Base-by-base conservation (phyloP, 2,329 filamentous ascomycete species). In the Beauveria medogensis region DNA sequence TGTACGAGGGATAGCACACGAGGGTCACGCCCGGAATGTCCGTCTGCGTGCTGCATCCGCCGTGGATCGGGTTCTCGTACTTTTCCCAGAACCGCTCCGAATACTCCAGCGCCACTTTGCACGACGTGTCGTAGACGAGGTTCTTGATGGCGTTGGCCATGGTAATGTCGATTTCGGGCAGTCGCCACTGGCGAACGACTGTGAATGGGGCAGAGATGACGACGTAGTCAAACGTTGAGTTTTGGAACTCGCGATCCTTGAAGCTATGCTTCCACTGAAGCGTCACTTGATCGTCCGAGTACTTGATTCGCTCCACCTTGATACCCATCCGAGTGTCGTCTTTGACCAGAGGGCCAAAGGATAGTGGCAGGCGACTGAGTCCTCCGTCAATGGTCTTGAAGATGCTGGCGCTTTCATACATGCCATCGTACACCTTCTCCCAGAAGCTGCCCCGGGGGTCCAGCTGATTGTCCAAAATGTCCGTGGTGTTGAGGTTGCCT, bases 1-100 rank as follows among this genome's bases (percentile, higher is more conserved):
- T 77, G 74, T 88, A 89, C 6, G 81, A 80, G 0, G 87, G 87
- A 70, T 89, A 90, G 77, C 85, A 89, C 63, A 88, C 77, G 51
- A 72, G 78, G 26, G 84, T 82, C 59, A 89, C 78, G 28, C 83
- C 82, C 0, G 83, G 78, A 59, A 88, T 86, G 64, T 88, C 81
- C 1, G 78, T 80, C 0, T 65, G 64, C 3, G 78, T 78, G 51
- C 80, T 82, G 67, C 86, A 89, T 7, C 85, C 83, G 14, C 88
- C 87, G 62, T 82, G 77, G 69, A 90, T 90, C 5, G 80, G 79
- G 53, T 75, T 75, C 34, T 73, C 69, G 54, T 72, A 73, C 61
- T 78, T 75, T 67, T 83, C 80, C 81, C 80, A 83, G 74, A 83
- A 84, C 2, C 88, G 83, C 0, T 86, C 84, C 61, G 81, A 76